Evolutionary conservation across 2,329 filamentous ascomycete species (phyloP), one percentile per base, ranked within the genome.

Genomic region (Ophiosphaerella korrae): DNA sequence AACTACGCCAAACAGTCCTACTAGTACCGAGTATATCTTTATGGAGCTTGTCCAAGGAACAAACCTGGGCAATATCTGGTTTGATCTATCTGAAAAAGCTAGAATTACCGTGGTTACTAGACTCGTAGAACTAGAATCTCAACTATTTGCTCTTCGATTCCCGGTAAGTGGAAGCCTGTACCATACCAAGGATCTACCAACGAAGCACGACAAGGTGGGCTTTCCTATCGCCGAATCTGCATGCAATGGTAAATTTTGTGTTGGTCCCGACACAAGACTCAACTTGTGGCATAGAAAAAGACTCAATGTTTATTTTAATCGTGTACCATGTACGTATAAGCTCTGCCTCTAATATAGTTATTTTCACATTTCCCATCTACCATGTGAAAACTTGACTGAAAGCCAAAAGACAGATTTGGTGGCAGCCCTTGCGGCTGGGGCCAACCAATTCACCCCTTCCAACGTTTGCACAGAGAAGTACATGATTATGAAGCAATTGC

Each of bases 1-100:
- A 8, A 38, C 68, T 26, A 67, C 64, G 18, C 45, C 43, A 4
- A 58, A 73, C 13, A 78, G 77, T 54, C 52, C 72, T 8, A 68
- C 74, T 45, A 68, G 73, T 0, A 66, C 69, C 2, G 74, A 76
- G 60, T 77, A 74, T 24, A 61, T 78, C 18, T 60, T 77, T 6
- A 66, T 76, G 53, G 74, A 75, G 50, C 64, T 67, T n/a, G 41
- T 74, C 12, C 43, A 57, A 1, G 75, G 76, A n/a, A 55, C 21
- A 8, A 62, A 65, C 8, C 48, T 75, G n/a, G 70, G 67, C 21
- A 63, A 67, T 26, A 53, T 59, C 18, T 75, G 70, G 73, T 71
- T 64, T 50, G n/a, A 51, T 34, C 33, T 72, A 5, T 26, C 54
- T 39, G 55, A 51, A 40, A 58, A 64, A 18, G 60, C 61, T 43